phyloP scores from a whole-genome alignment of 371 early-diverging fungal species.

The Mucor irregularis region DNA sequence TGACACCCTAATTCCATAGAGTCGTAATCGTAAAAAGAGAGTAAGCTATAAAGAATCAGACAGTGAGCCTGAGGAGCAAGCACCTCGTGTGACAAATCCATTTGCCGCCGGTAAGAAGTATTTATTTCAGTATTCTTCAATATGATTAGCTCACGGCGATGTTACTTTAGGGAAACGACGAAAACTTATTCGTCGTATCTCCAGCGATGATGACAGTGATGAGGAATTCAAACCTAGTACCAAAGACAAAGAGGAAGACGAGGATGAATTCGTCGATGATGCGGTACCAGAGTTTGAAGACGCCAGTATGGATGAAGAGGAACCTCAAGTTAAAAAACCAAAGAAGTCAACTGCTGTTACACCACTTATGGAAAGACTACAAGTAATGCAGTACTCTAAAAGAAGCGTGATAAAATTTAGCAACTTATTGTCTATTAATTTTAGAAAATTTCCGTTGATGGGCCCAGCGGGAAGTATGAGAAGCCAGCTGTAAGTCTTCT shows the following conservation, averaged over 20 bases:
- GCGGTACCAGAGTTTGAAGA: background rate
- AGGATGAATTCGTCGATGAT: slow-evolving; percentile 6
- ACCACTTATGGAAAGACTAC: slow-evolving; percentile 12
- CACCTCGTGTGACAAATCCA: background rate
- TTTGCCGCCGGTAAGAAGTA: background rate
- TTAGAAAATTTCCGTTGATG: background rate
- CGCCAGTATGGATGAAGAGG: slow-evolving; percentile 4
- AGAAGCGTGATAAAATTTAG: background rate
- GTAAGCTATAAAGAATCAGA: background rate
- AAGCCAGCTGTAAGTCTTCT: slow-evolving; percentile 1
- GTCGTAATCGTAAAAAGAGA: background rate
- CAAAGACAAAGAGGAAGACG: background rate
- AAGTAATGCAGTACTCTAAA: background rate
- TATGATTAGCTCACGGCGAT: no score
- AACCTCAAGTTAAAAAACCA: background rate
- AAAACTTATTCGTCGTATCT: slow-evolving; percentile 3
- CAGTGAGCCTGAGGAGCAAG: background rate
- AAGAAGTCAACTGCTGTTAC: slow-evolving; percentile 6
- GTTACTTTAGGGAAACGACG: slow-evolving; percentile 8
- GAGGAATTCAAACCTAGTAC: slow-evolving; percentile 6
- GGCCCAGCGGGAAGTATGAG: background rate
- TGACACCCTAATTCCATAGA: background rate
- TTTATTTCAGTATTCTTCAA: no score
- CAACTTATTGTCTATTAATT: background rate
- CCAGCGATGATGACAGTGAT: slow-evolving; percentile 15